Percentiles rank a stretch among this genome's conserved stretches.
Conservation (phyloP, 805 yeast genomes). For the Candida glaebosa region DNA sequence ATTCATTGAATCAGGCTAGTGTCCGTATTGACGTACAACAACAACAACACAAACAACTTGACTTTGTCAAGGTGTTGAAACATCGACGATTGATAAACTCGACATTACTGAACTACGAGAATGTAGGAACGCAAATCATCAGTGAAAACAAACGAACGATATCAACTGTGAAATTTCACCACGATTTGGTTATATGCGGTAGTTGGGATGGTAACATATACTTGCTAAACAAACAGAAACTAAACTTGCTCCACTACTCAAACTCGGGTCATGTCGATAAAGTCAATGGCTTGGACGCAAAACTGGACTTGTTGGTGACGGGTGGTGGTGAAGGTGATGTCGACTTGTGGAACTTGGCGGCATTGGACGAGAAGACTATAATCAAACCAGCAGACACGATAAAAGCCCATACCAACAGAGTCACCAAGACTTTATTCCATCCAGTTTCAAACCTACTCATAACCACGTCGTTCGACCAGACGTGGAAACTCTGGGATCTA, state of each 20-base stretch:
- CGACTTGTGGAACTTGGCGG: constrained; percentile 24
- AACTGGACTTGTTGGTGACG: constrained; percentile 18
- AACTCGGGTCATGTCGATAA: constrained; percentile 58
- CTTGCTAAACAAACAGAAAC: constrained; percentile 39
- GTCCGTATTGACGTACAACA: constrained; percentile 36
- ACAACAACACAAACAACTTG: constrained; percentile 20
- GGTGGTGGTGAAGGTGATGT: constrained; percentile 40
- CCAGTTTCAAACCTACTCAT: constrained; percentile 57
- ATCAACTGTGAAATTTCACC: constrained; percentile 51
- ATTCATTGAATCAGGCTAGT: constrained; percentile 48
- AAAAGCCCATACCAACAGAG: constrained; percentile 45
- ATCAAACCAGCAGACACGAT: constrained; percentile 18
- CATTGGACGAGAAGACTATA: constrained; percentile 2
- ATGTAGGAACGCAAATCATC: constrained; percentile 67
- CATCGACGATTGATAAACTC: constrained; percentile 43
- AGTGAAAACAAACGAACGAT: constrained; percentile 60
- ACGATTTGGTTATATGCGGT: constrained; percentile 53
- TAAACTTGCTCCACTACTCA: constrained; percentile 22
- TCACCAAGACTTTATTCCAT: constrained; percentile 60
- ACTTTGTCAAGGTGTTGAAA: constrained; percentile 42
- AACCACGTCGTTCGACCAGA: constrained; percentile 75
- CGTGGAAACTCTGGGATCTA: constrained; percentile 89
- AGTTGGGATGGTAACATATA: constrained; percentile 81
- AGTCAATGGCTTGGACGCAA: constrained; percentile 56
- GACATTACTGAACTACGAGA: constrained; percentile 32